Percentiles rank a stretch among this genome's conserved stretches.
Conservation (phyloP, 2,329 filamentous ascomycete genomes). For the Aspergillus caelatus region DNA sequence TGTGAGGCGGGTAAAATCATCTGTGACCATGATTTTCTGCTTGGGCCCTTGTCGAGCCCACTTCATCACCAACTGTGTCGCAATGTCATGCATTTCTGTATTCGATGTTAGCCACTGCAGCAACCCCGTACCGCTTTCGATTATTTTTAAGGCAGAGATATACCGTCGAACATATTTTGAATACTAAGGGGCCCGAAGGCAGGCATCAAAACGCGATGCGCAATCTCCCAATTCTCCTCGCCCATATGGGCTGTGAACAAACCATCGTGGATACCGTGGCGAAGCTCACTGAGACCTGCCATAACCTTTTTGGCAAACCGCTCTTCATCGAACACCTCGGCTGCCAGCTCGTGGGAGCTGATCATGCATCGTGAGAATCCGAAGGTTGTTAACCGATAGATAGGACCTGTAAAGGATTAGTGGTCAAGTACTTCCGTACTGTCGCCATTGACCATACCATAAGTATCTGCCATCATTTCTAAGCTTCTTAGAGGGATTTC, state of each 20-base stretch:
- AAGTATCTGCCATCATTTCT: neutral
- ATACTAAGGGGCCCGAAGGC: constrained; percentile 52
- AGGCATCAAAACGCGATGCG: constrained; percentile 53
- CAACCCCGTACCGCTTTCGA: neutral
- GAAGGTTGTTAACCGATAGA: constrained; percentile 59
- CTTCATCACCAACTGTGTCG: constrained; percentile 43
- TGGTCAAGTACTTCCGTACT: neutral
- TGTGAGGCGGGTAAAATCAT: constrained; percentile 73
- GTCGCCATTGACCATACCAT: neutral
- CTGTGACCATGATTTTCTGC: constrained; percentile 60
- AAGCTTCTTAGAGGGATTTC: constrained; percentile 1
- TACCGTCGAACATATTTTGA: constrained; percentile 46
- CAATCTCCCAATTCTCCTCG: constrained; percentile 65
- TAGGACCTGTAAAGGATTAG: constrained; percentile 50
- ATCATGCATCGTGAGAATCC: constrained; percentile 52
- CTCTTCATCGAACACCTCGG: constrained; percentile 67
- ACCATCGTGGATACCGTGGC: constrained; percentile 65
- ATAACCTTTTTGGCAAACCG: constrained; percentile 63
- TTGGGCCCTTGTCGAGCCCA: constrained; percentile 56
- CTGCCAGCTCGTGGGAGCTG: constrained; percentile 57
- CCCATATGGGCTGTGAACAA: constrained; percentile 62
- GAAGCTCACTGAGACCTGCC: constrained; percentile 56
- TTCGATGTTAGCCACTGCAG: neutral
- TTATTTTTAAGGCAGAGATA: constrained; percentile 1
- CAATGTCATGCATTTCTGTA: constrained; percentile 45